phyloP scores from a whole-genome alignment of 2,329 filamentous ascomycete species.

The Byssothecium circinans region DNA sequence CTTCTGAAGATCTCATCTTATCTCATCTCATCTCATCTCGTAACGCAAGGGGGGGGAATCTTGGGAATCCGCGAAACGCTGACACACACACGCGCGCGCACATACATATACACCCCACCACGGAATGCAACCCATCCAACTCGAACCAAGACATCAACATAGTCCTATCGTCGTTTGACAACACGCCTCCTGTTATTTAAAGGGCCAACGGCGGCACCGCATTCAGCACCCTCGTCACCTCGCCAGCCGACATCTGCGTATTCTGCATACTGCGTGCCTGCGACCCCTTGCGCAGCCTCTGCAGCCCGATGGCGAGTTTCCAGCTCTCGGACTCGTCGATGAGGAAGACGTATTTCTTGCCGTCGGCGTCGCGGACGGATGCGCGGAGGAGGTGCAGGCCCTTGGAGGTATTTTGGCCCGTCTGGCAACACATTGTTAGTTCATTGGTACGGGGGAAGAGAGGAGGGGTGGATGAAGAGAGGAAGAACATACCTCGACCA shows the following conservation, averaged over 20 bases:
- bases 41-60: too few relatives aligned
- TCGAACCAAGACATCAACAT: too few relatives aligned
- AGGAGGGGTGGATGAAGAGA: neutral
- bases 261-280: constrained; percentile 59
- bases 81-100: too few relatives aligned
- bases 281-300: constrained; percentile 58
- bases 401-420: constrained; percentile 50
- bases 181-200: too few relatives aligned
- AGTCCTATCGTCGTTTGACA: too few relatives aligned
- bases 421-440: constrained; percentile 32
- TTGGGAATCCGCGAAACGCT: too few relatives aligned
- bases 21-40: neutral
- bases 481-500: constrained; percentile 65
- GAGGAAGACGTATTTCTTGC: constrained; percentile 64
- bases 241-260: constrained; percentile 53
- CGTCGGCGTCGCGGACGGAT: constrained; percentile 60
- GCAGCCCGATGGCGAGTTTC: constrained; percentile 63
- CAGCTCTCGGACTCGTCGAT: constrained; percentile 61
- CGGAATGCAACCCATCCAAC: too few relatives aligned
- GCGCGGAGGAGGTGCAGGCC: constrained; percentile 58
- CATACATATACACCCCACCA: too few relatives aligned
- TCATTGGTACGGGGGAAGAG: constrained; percentile 3
- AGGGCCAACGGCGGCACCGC: constrained; percentile 24
- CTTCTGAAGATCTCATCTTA: too few relatives aligned
- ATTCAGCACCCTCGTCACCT: constrained; percentile 45